A percentile compares a stretch with the other conserved stretches of the same genome.
Conservation (phyloP, 2,329 filamentous ascomycete genomes). For the Cordyceps tenuipes region DNA sequence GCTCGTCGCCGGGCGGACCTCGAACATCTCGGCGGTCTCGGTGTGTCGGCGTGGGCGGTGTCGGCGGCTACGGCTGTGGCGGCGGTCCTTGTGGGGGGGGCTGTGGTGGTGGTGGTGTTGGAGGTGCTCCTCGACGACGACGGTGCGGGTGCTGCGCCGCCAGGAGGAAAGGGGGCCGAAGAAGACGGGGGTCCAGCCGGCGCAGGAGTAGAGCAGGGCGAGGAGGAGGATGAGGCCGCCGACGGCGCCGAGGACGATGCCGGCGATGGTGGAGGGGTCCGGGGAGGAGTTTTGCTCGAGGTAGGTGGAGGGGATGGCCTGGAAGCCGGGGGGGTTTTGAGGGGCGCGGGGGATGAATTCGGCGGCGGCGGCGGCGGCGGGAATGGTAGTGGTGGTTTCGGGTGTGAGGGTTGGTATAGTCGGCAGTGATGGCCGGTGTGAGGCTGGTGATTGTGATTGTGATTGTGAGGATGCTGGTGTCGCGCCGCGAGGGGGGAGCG, state of each 20-base stretch:
- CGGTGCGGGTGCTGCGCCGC: slow-evolving; percentile 4
- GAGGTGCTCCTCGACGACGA: background rate
- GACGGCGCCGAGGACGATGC: slow-evolving; percentile 37
- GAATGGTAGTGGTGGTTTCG: background rate
- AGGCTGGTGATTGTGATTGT: too few relatives aligned
- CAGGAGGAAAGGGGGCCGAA: slow-evolving; percentile 14
- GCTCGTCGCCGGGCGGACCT: slow-evolving; percentile 18
- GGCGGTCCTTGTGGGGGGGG: slow-evolving; percentile 6
- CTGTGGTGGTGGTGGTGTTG: background rate
- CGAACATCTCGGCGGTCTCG: slow-evolving; percentile 22
- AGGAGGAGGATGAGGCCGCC: slow-evolving; percentile 45
- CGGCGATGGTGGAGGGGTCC: slow-evolving; percentile 34
- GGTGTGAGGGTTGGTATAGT: background rate
- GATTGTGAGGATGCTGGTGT: background rate
- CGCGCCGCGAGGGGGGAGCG: background rate
- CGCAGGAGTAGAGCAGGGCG: slow-evolving; percentile 41
- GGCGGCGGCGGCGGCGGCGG: background rate
- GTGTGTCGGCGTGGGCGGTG: slow-evolving; percentile 9
- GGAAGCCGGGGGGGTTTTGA: slow-evolving; percentile 14
- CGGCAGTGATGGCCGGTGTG: background rate
- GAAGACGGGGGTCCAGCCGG: slow-evolving; percentile 34
- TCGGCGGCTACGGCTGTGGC: slow-evolving; percentile 12
- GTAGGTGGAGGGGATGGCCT: slow-evolving; percentile 29
- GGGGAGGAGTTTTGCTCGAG: slow-evolving; percentile 24
- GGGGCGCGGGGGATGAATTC: background rate